Base-by-base conservation (phyloP, 352 stramenopile species). In the Phytophthora macrochlamydospora region DNA sequence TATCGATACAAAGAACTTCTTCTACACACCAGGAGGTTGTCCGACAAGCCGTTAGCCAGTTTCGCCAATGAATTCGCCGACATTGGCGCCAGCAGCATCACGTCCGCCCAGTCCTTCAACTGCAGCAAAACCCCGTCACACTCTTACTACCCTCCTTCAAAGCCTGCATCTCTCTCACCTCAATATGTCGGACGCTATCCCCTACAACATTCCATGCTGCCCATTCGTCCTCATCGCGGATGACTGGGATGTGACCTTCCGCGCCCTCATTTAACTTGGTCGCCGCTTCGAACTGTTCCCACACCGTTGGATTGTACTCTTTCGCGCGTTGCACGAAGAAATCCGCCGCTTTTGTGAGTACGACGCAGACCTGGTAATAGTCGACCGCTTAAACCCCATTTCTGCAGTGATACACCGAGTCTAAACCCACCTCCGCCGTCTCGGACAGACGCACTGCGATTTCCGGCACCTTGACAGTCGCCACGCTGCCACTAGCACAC, bases 81-180 rank as follows among this genome's bases (percentile, higher is more conserved):
- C 45, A 97, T 79, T 2, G 93, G 93, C 2, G 90, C 83, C 30
- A 97, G 65, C 2, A 99, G 38, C 54, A 98, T 76, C 48, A 98
- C 68, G 62, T 99, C 96, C 0, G 95, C 95, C 96, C 96, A 99
- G 75, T 98, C 93, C 59, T 98, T 94, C 18, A 99, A 65, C 88
- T 97, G 55, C n/a, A 69, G 8, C 11, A 40, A 46, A n/a, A 30
- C 14, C 14, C 53, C 7, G 35, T 35, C 35, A 52, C 7, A 38
- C 30, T 53, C 8, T 58, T 61, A 30, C 5, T 14, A 51, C 11
- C 13, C 14, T 24, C 14, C 12, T 24, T 13, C 12, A 8, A 46
- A 46, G 0, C 14, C 8, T 24, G 9, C 40, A 46, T 46, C 13
- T n/a, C 11, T 24, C 45, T 37, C 59, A 97, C 87, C 53, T 97